A percentile compares a stretch with the other conserved stretches of the same genome.
Conservation (phyloP, 1,284 basidiomycete genomes). For the Erythrobasidium hasegawianum region DNA sequence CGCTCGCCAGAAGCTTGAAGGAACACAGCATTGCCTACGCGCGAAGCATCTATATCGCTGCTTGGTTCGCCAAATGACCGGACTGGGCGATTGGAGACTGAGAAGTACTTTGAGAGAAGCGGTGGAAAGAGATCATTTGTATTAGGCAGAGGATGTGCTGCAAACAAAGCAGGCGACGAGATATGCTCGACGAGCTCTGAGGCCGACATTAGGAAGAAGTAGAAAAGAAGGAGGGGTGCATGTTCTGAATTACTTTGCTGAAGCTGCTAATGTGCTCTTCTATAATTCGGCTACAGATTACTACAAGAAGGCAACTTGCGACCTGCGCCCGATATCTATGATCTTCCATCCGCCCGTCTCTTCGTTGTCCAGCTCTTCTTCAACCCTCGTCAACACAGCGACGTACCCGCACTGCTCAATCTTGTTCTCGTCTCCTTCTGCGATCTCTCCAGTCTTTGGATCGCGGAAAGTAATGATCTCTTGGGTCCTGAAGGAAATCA, state of each 20-base stretch:
- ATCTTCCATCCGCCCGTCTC: slow-evolving; percentile 98
- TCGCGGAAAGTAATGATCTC: slow-evolving; percentile 90
- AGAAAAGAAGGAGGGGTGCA: too few relatives aligned
- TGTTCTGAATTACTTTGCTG: too few relatives aligned
- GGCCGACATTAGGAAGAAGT: too few relatives aligned
- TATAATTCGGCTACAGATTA: not conserved
- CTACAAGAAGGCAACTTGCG: slow-evolving; percentile 30
- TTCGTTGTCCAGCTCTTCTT: slow-evolving; percentile 81
- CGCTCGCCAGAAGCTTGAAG: too few relatives aligned
- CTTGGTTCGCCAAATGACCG: too few relatives aligned
- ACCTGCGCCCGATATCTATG: slow-evolving; percentile 64
- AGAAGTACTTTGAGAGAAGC: slow-evolving; percentile 8
- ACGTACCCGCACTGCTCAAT: slow-evolving; percentile 93
- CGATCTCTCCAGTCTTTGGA: slow-evolving; percentile 76
- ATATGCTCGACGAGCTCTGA: slow-evolving; percentile 8
- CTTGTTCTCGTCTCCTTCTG: slow-evolving; percentile 78
- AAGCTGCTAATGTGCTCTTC: too few relatives aligned
- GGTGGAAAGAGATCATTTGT: slow-evolving; percentile 18
- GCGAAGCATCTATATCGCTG: too few relatives aligned
- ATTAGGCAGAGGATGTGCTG: slow-evolving; percentile 27
- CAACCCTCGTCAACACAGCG: slow-evolving; percentile 81
- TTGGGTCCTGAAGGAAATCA: slow-evolving; percentile 91
- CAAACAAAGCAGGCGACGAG: slow-evolving; percentile 7
- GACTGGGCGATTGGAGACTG: not conserved
- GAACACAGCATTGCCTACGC: too few relatives aligned